These are phyloP conservation scores for Posidonia oceanica DNA, from an alignment of 116 monocot species.

Conservation along the genomic window DNA sequence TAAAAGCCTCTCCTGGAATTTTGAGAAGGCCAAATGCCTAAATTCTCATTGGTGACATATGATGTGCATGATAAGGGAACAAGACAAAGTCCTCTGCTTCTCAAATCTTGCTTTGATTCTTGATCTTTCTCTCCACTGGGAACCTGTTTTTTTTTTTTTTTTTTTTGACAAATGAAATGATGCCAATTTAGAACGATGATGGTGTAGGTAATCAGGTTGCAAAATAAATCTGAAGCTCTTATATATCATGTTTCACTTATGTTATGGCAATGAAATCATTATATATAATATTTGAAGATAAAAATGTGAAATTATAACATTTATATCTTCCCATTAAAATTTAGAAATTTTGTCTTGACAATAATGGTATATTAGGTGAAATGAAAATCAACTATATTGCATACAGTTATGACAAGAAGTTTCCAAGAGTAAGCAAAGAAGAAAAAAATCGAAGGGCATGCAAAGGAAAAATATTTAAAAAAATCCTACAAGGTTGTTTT, in stretches of 20 bases:
- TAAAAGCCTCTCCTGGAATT: not conserved
- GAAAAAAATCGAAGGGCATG: no score
- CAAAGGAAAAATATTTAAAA: no score
- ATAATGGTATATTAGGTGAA: no score
- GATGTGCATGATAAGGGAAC: conserved; percentile 57
- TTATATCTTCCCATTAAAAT: no score
- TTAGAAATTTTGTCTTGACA: no score
- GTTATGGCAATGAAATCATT: not conserved
- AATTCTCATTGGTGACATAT: conserved; percentile 34
- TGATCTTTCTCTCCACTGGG: conserved; percentile 16
- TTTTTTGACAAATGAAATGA: not conserved
- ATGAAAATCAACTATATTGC: no score
- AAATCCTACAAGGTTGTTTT: no score
- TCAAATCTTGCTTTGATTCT: conserved; percentile 27
- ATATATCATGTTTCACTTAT: not conserved
- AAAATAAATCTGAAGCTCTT: not conserved
- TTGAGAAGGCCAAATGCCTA: conserved; percentile 3
- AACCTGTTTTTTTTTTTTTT: not conserved
- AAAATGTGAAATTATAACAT: no score
- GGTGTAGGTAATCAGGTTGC: not conserved
- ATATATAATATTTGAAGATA: no score
- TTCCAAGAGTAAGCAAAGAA: no score
- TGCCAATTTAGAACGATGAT: not conserved
- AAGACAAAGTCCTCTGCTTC: conserved; percentile 56
- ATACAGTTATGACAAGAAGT: no score